Base-by-base conservation (phyloP, 352 stramenopile species). In the Phytophthora melonis region DNA sequence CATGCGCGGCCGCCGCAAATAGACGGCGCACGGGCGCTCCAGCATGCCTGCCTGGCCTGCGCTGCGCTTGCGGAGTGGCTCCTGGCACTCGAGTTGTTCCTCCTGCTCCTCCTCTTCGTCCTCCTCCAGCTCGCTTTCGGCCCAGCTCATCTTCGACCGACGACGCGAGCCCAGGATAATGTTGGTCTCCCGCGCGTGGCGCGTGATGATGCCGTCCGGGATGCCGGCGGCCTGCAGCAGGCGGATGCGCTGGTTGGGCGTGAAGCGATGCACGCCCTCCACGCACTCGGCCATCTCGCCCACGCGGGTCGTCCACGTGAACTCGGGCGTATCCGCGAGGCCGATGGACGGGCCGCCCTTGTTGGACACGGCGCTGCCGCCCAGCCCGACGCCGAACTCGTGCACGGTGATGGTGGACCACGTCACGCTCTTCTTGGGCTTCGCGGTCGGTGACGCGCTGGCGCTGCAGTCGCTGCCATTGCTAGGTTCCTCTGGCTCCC, bases 291-390 rank as follows among this genome's bases (percentile, higher is more conserved):
- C 84, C 84, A 92, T 92, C 56, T 92, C 76, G 60, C 79, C 84
- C 69, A 91, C 84, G 50, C 80, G 88, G 32, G 81, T 93, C 25
- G 80, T 92, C 81, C 82, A 89, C 34, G 82, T 91, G 68, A 90
- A 90, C 74, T 91, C 86, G 47, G 80, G 80, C 11, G 61, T 70
- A 66, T 89, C 80, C 7, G 79, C 58, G 21, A 92, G 75, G 3
- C 84, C 84, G 66, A 92, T 89, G 36, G 82, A 84, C 27, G 84
- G 84, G 1, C 84, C 84, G 25, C 82, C 84, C 53, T 87, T 85
- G 67, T 75, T 85, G 19, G 84, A 85, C 63, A 92, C 81, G 14
- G 82, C 78, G 57, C 82, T 90, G 25, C 81, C 82, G 47, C 84
- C 82, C 27, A 92, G 65, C 0, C 79, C 81, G n/a, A 90, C 70